These are phyloP conservation scores for Carex cristatella DNA, from an alignment of 176 grass and related monocot genomes.

Conservation along the genomic window DNA sequence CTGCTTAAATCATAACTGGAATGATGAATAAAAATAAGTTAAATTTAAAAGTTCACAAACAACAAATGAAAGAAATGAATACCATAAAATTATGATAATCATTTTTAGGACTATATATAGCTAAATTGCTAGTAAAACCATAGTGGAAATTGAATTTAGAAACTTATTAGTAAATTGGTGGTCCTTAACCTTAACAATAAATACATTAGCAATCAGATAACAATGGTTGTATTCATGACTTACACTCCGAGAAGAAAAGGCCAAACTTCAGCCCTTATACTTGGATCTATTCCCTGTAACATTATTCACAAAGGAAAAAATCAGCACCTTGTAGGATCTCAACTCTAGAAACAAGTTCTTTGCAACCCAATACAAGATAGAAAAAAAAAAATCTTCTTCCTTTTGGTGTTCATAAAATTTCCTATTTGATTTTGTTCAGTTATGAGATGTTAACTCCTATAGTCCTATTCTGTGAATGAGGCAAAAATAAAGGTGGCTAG, in stretches of 20 bases:
- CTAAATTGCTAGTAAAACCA: neutral
- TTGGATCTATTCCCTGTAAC: slow-evolving; percentile 45
- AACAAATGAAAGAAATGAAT: neutral
- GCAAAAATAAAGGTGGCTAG: neutral
- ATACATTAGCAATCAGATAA: neutral
- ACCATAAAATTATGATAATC: neutral
- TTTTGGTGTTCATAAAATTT: neutral
- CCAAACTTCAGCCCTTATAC: slow-evolving; percentile 50
- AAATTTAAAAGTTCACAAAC: neutral
- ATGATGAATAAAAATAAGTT: neutral
- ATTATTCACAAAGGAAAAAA: slow-evolving; percentile 9
- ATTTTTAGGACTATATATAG: neutral
- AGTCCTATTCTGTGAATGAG: neutral
- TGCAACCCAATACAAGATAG: neutral
- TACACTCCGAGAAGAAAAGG: slow-evolving; percentile 59
- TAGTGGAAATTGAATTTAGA: neutral
- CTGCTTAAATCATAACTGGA: slow-evolving; percentile 38
- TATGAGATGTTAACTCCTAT: neutral
- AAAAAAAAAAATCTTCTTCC: neutral
- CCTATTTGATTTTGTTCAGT: neutral
- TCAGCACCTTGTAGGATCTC: neutral
- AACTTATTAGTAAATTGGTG: neutral
- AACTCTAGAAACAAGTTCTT: neutral
- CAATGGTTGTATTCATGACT: slow-evolving; percentile 7
- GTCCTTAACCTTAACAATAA: neutral